Percentiles rank a stretch among this genome's conserved stretches.
Evolutionary conservation across 2,329 filamentous ascomycete species (phyloP).

Genomic region (Lasiodiplodia theobromae): DNA sequence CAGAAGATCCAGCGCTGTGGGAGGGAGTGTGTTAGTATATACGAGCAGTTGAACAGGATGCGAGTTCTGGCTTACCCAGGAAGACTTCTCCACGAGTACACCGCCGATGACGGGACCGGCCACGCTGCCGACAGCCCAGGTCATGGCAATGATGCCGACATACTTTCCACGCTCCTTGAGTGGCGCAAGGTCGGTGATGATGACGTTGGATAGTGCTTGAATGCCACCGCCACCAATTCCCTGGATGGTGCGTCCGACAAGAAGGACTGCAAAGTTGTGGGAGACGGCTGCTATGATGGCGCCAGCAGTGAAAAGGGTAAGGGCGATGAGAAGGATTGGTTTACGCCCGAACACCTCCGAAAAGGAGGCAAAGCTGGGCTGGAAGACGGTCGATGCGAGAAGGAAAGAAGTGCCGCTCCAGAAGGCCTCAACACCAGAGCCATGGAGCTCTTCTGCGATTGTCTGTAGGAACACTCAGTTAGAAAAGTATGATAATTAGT

Average conservation of each 20-base stretch:
- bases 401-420: slow-evolving; percentile 77
- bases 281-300: slow-evolving; percentile 52
- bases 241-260: slow-evolving; percentile 55
- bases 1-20: slow-evolving; percentile 49
- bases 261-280: slow-evolving; percentile 53
- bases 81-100: slow-evolving; percentile 34
- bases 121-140: slow-evolving; percentile 44
- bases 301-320: slow-evolving; percentile 55
- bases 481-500: slow-evolving; percentile 45
- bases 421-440: slow-evolving; percentile 60
- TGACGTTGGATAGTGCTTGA: slow-evolving; percentile 48
- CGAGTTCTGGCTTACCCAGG: slow-evolving; percentile 31
- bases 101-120: slow-evolving; percentile 46
- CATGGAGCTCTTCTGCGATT: slow-evolving; percentile 35
- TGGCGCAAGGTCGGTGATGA: slow-evolving; percentile 33
- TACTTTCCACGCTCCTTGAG: slow-evolving; percentile 35
- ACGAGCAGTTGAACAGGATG: too few relatives aligned
- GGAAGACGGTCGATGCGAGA: slow-evolving; percentile 68
- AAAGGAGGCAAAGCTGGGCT: slow-evolving; percentile 57
- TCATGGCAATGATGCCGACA: slow-evolving; percentile 34
- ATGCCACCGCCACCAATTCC: slow-evolving; percentile 62
- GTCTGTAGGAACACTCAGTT: slow-evolving; percentile 43
- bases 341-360: slow-evolving; percentile 58
- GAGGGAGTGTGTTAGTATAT: not conserved
- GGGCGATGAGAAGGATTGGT: slow-evolving; percentile 47